phyloP scores from a whole-genome alignment of 306 rosid species.

The barrel medic (Medicago truncatula) region DNA sequence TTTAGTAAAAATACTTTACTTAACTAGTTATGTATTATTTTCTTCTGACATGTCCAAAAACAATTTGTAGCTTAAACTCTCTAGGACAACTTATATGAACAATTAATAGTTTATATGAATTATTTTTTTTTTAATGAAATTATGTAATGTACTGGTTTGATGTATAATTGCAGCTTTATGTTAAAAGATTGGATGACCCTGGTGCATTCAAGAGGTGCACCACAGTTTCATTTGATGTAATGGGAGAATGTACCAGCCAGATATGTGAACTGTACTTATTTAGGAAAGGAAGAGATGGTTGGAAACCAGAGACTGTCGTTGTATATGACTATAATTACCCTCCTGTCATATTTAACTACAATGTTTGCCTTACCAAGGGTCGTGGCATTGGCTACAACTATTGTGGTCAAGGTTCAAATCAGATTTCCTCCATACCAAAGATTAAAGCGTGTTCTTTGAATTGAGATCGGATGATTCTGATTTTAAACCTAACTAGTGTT shows the following conservation, averaged over 20 bases:
- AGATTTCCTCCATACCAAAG: no score
- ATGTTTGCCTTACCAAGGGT: not conserved
- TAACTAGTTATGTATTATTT: no score
- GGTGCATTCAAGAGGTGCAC: not conserved
- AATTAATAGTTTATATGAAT: no score
- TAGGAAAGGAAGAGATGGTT: not conserved
- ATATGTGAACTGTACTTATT: not conserved
- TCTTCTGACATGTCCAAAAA: no score
- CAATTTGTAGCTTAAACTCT: no score
- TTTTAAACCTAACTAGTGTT: no score
- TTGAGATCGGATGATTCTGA: no score
- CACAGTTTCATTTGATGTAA: not conserved
- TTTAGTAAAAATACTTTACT: no score
- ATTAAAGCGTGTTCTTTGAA: no score
- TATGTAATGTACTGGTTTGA: not conserved
- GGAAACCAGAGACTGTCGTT: not conserved
- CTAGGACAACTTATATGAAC: no score
- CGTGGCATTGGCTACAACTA: slow-evolving; percentile 2
- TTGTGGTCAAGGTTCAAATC: not conserved
- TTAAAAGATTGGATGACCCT: not conserved
- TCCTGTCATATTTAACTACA: not conserved
- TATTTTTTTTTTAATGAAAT: no score
- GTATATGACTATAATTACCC: not conserved
- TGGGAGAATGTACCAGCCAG: not conserved
- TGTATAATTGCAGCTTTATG: not conserved